Conservation (phyloP, 345 rosid genomes). For the Eucalyptus curtisii region DNA sequence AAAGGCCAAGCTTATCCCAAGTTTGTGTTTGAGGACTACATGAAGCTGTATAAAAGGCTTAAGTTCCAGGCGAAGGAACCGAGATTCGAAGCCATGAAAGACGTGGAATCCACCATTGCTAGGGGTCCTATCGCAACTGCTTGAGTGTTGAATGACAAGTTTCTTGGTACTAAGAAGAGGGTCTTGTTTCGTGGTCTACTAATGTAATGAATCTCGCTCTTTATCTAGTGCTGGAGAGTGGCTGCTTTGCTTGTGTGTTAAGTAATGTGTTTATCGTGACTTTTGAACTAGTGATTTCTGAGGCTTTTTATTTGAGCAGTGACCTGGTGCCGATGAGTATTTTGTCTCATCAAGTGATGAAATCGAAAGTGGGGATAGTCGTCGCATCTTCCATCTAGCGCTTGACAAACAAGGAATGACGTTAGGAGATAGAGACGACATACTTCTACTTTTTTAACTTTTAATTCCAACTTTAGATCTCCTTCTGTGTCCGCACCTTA, state of each 20-base stretch:
- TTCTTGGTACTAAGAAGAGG: background rate
- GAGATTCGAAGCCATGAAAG: constrained; percentile 84
- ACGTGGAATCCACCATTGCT: constrained; percentile 6
- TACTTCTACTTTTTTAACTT: background rate
- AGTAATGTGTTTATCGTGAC: background rate
- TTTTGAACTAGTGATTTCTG: background rate
- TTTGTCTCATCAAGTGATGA: background rate
- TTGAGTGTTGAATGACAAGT: background rate
- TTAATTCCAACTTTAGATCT: background rate
- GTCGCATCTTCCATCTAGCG: background rate
- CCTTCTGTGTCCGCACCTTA: background rate
- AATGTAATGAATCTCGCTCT: background rate
- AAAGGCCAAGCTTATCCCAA: constrained; percentile 41
- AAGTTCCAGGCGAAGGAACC: constrained; percentile 91
- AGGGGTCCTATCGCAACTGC: background rate
- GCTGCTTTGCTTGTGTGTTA: background rate
- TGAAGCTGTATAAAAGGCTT: constrained; percentile 62
- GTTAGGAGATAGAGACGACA: background rate
- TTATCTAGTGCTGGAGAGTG: background rate
- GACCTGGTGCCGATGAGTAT: background rate
- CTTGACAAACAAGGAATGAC: background rate
- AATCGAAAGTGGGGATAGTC: background rate
- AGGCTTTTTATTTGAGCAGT: background rate
- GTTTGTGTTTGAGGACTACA: constrained; percentile 83
- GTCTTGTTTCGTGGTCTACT: background rate